phyloP scores from a whole-genome alignment of 2,329 filamentous ascomycete species.

The Zymoseptoria tritici region DNA sequence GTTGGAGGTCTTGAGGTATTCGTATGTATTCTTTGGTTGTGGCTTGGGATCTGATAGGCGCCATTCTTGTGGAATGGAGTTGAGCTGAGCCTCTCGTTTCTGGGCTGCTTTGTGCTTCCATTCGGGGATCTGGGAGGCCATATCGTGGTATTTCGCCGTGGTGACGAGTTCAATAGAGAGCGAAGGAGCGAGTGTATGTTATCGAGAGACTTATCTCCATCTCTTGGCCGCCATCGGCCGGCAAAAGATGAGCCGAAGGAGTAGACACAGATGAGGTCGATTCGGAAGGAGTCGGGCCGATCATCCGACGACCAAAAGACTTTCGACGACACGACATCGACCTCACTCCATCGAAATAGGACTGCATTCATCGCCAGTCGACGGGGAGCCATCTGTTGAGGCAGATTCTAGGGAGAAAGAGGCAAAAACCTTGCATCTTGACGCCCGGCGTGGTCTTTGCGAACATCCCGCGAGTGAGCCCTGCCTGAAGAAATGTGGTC shows the following conservation, averaged over 20 bases:
- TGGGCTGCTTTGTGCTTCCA: not conserved
- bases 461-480: not conserved
- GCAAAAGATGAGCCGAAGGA: not conserved
- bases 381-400: not conserved
- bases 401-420: not conserved
- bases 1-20: constrained; percentile 32
- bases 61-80: constrained; percentile 1
- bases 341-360: not conserved
- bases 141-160: not conserved
- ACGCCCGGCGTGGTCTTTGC: not conserved
- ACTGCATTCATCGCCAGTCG: not conserved
- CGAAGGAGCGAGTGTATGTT: not conserved
- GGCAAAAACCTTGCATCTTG: not conserved
- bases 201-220: not conserved
- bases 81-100: not conserved
- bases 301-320: not conserved
- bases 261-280: not conserved
- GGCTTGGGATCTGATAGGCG: not conserved
- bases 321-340: not conserved
- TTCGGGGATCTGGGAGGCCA: not conserved
- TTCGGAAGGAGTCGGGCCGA: not conserved
- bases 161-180: not conserved
- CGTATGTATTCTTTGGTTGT: constrained; percentile 1
- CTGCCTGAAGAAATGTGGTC: not conserved
- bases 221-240: not conserved